These are phyloP conservation scores for Xerocomellus chrysenteron DNA, from an alignment of 768 basidiomycete genomes.

Conservation along the genomic window DNA sequence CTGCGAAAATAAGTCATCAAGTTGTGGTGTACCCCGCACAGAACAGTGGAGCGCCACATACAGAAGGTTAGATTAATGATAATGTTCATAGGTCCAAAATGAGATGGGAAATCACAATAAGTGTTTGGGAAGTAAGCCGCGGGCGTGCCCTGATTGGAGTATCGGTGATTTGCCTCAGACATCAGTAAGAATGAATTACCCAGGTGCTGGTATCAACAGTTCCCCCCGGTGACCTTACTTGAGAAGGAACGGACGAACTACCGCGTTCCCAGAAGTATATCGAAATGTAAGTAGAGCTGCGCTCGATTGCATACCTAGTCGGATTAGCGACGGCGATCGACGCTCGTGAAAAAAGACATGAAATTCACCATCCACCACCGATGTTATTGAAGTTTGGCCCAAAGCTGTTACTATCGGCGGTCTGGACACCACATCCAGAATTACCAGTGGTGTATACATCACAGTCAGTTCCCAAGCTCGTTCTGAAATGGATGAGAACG, in stretches of 20 bases:
- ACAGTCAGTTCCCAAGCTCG: slow-evolving; percentile 23
- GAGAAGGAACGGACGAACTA: slow-evolving; percentile 35
- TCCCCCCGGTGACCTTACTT: slow-evolving; percentile 26
- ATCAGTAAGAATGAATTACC: slow-evolving; percentile 11
- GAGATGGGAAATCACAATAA: slow-evolving; percentile 14
- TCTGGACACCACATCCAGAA: slow-evolving; percentile 33
- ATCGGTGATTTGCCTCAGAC: not conserved
- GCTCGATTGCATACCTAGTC: slow-evolving; percentile 37
- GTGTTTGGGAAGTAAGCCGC: slow-evolving; percentile 16
- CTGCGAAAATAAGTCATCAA: slow-evolving; percentile 4
- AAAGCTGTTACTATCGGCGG: slow-evolving; percentile 29
- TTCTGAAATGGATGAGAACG: slow-evolving; percentile 7
- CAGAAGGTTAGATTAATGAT: slow-evolving; percentile 23
- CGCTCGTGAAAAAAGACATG: not conserved
- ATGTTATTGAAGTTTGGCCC: slow-evolving; percentile 36
- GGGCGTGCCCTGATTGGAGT: slow-evolving; percentile 10
- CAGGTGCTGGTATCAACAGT: slow-evolving; percentile 24
- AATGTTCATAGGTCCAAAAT: slow-evolving; percentile 18
- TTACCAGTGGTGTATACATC: slow-evolving; percentile 23
- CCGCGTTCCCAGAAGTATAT: slow-evolving; percentile 43
- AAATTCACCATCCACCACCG: slow-evolving; percentile 38
- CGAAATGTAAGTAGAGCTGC: slow-evolving; percentile 30
- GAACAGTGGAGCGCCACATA: slow-evolving; percentile 1
- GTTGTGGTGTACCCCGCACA: not conserved
- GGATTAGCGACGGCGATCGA: not conserved